Evolutionary conservation across 441 rosid species (phyloP), one percentile per base, ranked within the genome.

Genomic region (Dalechampia spathulata): DNA sequence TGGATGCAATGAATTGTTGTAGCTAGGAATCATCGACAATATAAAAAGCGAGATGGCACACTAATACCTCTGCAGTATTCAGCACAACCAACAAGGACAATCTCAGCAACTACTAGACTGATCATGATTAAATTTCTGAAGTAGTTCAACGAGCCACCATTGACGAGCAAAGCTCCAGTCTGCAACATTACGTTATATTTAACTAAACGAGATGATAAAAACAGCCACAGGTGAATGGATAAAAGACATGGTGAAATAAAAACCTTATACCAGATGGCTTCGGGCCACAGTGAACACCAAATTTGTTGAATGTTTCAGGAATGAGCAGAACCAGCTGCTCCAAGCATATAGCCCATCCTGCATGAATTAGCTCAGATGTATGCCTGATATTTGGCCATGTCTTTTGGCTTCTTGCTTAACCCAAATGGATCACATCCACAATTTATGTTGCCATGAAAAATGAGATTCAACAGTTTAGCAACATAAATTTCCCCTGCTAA

Each of bases 191-290:
- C n/a, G n/a, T n/a, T n/a, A n/a, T n/a, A n/a, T n/a, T 9, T 47
- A 16, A 39, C 30, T 44, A 22, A 2, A 30, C 2, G 13, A 8
- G 5, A 19, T 8, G 0, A 44, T 19, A 19, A 3, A 30, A n/a
- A 17, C 11, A 16, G 12, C 2, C 2, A n/a, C 17, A 5, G 2
- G 0, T 4, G 16, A n/a, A 1, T 17, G 38, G 26, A 43, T 2
- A 4, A 9, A 6, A 25, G 2, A 19, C n/a, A n/a, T n/a, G 11
- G 0, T n/a, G 5, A 10, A n/a, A 2, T 2, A 2, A 17, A 5
- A 27, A 90, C 98, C 95, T 88, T 92, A 66, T 88, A 92, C 96
- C 98, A 88, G 49, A 92, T 96, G 2, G 98, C 98, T 80, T 88
- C 98, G 30, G 98, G 15, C 96, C 96, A 19, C 98, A 92, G 81